Evolutionary conservation across 495 filamentous ascomycete genomes (phyloP).

Genomic region (Xylaria acuta): DNA sequence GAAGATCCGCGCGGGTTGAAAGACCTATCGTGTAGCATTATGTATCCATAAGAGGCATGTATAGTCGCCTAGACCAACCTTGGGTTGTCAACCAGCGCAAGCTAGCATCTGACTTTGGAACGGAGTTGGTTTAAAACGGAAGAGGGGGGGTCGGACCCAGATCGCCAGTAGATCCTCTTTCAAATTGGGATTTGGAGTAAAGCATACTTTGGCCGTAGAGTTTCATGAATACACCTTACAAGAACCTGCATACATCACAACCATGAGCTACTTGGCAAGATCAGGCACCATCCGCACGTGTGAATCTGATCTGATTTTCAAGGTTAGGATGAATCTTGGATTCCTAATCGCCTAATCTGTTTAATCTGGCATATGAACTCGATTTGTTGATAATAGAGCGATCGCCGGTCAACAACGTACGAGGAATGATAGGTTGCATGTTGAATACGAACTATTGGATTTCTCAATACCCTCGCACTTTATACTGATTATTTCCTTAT

Average conservation of each 20-base stretch:
- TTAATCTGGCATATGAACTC: background rate
- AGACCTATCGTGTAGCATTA: background rate
- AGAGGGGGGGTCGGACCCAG: background rate
- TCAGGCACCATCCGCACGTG: background rate
- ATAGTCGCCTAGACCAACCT: background rate
- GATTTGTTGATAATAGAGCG: background rate
- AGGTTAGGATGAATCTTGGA: background rate
- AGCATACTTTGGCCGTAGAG: constrained; percentile 15
- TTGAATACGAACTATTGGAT: background rate
- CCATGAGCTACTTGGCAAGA: background rate
- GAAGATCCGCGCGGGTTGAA: constrained; percentile 40
- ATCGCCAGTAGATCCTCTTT: background rate
- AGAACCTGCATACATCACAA: background rate
- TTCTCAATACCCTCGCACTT: background rate
- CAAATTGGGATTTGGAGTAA: background rate
- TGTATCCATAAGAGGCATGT: constrained; percentile 19
- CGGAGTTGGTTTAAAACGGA: background rate
- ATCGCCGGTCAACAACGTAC: background rate
- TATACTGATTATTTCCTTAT: background rate
- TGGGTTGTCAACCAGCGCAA: background rate
- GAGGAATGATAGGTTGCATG: background rate
- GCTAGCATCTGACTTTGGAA: background rate
- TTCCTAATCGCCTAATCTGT: background rate
- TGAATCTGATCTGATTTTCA: background rate
- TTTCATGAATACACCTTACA: constrained; percentile 15